phyloP scores from a whole-genome alignment of 192 early-diverging fungal species.

The Linnemannia exigua region DNA sequence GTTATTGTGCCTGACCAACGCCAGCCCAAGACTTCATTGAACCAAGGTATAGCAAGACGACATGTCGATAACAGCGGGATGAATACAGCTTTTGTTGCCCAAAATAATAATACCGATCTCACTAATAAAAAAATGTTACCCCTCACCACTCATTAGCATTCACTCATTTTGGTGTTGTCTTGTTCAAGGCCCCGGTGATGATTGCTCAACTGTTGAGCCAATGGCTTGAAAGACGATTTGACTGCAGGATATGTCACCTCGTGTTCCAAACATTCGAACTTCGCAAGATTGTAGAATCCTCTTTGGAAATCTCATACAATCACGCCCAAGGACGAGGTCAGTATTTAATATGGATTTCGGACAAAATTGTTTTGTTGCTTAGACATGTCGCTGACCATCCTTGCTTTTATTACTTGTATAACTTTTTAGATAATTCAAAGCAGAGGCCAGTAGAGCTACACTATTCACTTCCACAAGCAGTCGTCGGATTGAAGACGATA shows the following conservation, averaged over 20 bases:
- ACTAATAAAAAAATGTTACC: background rate
- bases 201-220: slow-evolving; percentile 30
- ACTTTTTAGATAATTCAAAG: slow-evolving; percentile 3
- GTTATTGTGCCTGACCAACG: slow-evolving; percentile 11
- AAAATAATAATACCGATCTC: too few species aligned
- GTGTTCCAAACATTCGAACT: slow-evolving; percentile 36
- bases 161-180: slow-evolving; percentile 25
- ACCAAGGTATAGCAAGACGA: background rate
- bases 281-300: slow-evolving; percentile 37
- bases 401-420: background rate
- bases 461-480: slow-evolving; percentile 18
- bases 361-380: background rate
- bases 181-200: slow-evolving; percentile 29
- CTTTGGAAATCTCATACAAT: slow-evolving; percentile 26
- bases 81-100: background rate
- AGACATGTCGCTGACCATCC: background rate
- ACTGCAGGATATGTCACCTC: slow-evolving; percentile 42
- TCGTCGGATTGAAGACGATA: slow-evolving; percentile 13
- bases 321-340: slow-evolving; percentile 26
- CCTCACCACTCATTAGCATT: slow-evolving; percentile 11
- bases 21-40: background rate
- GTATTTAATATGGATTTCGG: background rate
- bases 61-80: background rate
- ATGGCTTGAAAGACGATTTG: slow-evolving; percentile 51
- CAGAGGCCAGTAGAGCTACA: slow-evolving; percentile 22